A percentile compares a stretch with the other conserved stretches of the same genome.
Conservation (phyloP, 2,329 filamentous ascomycete genomes). For the Mariannaea sp. region DNA sequence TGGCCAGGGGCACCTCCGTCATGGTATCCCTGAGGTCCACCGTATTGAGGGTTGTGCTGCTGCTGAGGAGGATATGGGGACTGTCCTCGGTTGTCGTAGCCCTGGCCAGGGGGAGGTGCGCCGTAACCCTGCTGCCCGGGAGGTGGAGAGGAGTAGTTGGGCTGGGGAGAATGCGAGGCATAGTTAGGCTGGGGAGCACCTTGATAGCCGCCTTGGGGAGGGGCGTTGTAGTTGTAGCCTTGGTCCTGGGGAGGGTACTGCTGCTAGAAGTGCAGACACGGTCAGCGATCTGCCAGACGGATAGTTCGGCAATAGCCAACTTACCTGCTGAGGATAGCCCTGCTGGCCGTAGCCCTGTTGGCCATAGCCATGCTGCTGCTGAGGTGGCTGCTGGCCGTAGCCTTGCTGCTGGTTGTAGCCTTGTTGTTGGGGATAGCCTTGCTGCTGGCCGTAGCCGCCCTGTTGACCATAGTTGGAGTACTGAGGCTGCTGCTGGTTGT, state of each 20-base stretch:
- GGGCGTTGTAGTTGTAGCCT: conserved; percentile 21
- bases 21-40: conserved; percentile 33
- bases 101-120: conserved; percentile 26
- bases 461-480: conserved; percentile 28
- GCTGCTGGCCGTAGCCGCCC: conserved; percentile 25
- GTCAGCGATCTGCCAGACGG: background rate
- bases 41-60: conserved; percentile 32
- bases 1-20: conserved; percentile 33
- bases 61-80: conserved; percentile 31
- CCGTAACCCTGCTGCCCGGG: conserved; percentile 32
- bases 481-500: conserved; percentile 29
- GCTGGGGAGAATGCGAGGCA: conserved; percentile 34
- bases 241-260: conserved; percentile 29
- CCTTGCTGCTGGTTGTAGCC: conserved; percentile 27
- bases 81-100: conserved; percentile 28
- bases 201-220: conserved; percentile 22
- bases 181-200: conserved; percentile 31
- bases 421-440: conserved; percentile 15
- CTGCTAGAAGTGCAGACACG: conserved; percentile 16
- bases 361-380: conserved; percentile 27
- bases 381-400: conserved; percentile 30
- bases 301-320: conserved; percentile 2
- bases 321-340: conserved; percentile 32
- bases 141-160: conserved; percentile 32
- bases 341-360: conserved; percentile 33